A percentile compares a stretch with the other conserved stretches of the same genome.
Conservation (phyloP, 139 green algal species). For the Nannochloris sp. region DNA sequence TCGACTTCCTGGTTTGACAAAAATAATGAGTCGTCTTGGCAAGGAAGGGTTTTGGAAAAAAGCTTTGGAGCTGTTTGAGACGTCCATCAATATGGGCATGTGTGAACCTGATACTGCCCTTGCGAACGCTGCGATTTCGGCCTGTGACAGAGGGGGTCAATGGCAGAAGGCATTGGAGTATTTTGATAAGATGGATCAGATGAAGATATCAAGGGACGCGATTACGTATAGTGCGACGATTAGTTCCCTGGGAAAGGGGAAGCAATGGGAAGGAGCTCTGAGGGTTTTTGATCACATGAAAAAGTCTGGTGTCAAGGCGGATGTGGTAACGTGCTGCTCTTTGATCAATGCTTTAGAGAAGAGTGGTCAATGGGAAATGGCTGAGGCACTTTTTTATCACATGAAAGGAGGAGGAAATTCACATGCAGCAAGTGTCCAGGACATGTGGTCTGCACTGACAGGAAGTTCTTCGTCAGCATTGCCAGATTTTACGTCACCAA, state of each 20-base stretch:
- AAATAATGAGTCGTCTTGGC: constrained; percentile 71
- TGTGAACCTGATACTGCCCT: constrained; percentile 75
- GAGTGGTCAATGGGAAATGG: constrained; percentile 79
- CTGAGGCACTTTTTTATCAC: constrained; percentile 60
- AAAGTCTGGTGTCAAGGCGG: constrained; percentile 50
- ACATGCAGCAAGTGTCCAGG: constrained; percentile 1
- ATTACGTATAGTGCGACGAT: constrained; percentile 86
- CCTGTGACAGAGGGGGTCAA: constrained; percentile 78
- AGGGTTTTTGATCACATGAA: constrained; percentile 48
- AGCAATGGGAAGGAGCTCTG: constrained; percentile 59
- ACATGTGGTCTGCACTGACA: background rate
- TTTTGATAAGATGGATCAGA: constrained; percentile 59
- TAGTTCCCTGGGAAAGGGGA: constrained; percentile 69
- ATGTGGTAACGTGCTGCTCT: constrained; percentile 83
- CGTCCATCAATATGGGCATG: constrained; percentile 46
- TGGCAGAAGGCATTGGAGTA: constrained; percentile 66
- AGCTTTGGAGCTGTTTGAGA: constrained; percentile 68
- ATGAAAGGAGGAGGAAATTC: constrained; percentile 25
- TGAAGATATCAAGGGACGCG: constrained; percentile 58
- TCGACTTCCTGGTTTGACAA: constrained; percentile 63
- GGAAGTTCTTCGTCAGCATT: background rate
- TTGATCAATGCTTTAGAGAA: constrained; percentile 83
- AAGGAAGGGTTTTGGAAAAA: constrained; percentile 80
- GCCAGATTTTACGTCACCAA: background rate
- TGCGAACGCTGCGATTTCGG: constrained; percentile 80